Evolutionary conservation across 305 asterid species (phyloP), one percentile per base, ranked within the genome.

Genomic region (Fraxinus floribunda): DNA sequence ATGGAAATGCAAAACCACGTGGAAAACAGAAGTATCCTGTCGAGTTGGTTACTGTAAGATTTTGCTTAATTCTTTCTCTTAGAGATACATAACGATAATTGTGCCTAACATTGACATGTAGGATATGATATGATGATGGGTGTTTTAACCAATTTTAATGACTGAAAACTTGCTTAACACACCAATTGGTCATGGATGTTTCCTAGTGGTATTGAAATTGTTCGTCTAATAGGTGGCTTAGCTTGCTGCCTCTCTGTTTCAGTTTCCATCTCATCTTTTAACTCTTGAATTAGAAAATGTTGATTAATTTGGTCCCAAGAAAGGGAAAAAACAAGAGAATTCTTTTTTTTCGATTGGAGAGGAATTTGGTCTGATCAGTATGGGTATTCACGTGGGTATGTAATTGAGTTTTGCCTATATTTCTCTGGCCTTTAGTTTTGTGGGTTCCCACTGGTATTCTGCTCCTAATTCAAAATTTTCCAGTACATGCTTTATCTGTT

Each of bases 41-140:
- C 11, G 98, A 94, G 88, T 87, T 91, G 89, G 89, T 97, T 81
- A 94, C 92, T 35, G 99, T 97, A 87, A 93, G 97, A 60, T 78
- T 77, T 82, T 87, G 36, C 83, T 84, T 80, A 83, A 18, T 30
- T 76, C 77, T 79, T 72, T 38, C 76, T 75, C 60, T 72, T 46
- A 10, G 22, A 34, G 75, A 18, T 75, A 78, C 34, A 20, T 78
- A 75, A 36, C 81, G 26, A 77, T 71, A 66, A 76, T 78, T 64
- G 38, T 32, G 29, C 76, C 41, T 70, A 32, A 18, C 13, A 70
- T 5, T 30, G 76, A 66, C 41, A 4, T 9, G 38, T 30, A 20
- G 71, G 18, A 30, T 32, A 13, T 30, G 76, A 32, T 32, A 15
- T 70, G 44, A 13, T 70, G 20, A 30, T 70, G 76, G 44, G 76